These are phyloP conservation scores for Trichodelitschia bisporula DNA, from an alignment of 495 filamentous ascomycete species.

Conservation along the genomic window DNA sequence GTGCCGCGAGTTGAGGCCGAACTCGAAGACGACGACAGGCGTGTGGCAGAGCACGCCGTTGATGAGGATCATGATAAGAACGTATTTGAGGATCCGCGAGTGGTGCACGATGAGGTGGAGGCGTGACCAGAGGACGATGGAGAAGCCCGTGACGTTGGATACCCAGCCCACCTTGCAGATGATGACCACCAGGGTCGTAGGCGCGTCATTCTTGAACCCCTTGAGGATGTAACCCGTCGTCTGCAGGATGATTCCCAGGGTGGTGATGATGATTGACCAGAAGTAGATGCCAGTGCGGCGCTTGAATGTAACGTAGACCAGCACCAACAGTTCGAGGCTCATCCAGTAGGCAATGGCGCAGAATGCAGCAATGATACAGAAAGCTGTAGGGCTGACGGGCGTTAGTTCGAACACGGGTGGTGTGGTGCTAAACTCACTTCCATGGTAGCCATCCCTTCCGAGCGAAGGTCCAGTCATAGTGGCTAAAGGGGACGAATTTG, in stretches of 20 bases:
- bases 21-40: slow-evolving; percentile 30
- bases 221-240: slow-evolving; percentile 35
- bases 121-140: slow-evolving; percentile 42
- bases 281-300: slow-evolving; percentile 19
- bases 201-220: no score
- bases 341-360: slow-evolving; percentile 18
- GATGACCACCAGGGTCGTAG: no score
- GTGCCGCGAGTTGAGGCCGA: slow-evolving; percentile 25
- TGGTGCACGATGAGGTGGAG: slow-evolving; percentile 33
- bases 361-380: no score
- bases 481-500: no score
- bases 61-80: slow-evolving; percentile 33
- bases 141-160: slow-evolving; percentile 39
- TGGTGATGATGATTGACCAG: slow-evolving; percentile 17
- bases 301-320: slow-evolving; percentile 19
- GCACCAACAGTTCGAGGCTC: slow-evolving; percentile 17
- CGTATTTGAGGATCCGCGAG: slow-evolving; percentile 21
- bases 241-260: slow-evolving; percentile 30
- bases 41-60: slow-evolving; percentile 29
- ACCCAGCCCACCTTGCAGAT: slow-evolving; percentile 42
- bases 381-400: no score
- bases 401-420: no score
- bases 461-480: no score
- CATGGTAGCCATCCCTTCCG: no score
- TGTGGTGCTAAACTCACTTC: no score